phyloP scores from a whole-genome alignment of 176 grass and related monocot species.

The Aegilops tauschii region DNA sequence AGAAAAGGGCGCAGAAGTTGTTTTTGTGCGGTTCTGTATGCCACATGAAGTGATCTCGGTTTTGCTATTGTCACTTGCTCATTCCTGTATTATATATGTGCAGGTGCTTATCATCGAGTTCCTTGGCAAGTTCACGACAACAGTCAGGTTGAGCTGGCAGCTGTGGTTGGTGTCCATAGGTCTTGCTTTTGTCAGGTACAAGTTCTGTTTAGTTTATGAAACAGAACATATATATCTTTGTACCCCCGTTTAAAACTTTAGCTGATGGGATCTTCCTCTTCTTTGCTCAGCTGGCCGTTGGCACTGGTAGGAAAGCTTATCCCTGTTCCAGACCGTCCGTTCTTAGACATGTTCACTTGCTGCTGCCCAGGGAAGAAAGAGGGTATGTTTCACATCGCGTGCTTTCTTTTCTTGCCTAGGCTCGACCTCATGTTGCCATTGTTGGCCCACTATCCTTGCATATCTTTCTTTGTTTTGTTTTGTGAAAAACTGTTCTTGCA shows the following conservation, averaged over 20 bases:
- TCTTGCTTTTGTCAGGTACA: constrained; percentile 54
- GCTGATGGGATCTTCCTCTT: constrained; percentile 6
- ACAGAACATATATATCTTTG: background rate
- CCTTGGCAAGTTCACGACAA: constrained; percentile 83
- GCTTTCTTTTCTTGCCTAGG: background rate
- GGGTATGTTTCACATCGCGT: constrained; percentile 7
- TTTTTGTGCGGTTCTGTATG: background rate
- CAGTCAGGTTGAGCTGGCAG: constrained; percentile 78
- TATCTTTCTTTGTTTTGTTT: too few species aligned
- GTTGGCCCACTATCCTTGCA: background rate
- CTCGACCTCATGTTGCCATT: background rate
- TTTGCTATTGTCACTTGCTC: background rate
- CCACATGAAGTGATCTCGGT: background rate
- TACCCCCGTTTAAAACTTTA: background rate
- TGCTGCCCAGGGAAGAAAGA: constrained; percentile 36
- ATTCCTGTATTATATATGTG: background rate
- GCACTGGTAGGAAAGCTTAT: constrained; percentile 69
- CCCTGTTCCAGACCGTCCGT: constrained; percentile 52
- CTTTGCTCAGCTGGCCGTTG: constrained; percentile 58
- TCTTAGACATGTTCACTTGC: constrained; percentile 37
- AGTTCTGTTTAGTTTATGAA: too few species aligned
- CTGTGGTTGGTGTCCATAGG: constrained; percentile 78
- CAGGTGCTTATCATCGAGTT: constrained; percentile 89
- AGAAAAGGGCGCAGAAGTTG: background rate
- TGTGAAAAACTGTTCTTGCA: background rate